A percentile compares a stretch with the other conserved stretches of the same genome.
These are phyloP conservation scores for Ophiostoma populinum DNA, from an alignment of 2,329 filamentous ascomycete genomes.

Conservation along the genomic window DNA sequence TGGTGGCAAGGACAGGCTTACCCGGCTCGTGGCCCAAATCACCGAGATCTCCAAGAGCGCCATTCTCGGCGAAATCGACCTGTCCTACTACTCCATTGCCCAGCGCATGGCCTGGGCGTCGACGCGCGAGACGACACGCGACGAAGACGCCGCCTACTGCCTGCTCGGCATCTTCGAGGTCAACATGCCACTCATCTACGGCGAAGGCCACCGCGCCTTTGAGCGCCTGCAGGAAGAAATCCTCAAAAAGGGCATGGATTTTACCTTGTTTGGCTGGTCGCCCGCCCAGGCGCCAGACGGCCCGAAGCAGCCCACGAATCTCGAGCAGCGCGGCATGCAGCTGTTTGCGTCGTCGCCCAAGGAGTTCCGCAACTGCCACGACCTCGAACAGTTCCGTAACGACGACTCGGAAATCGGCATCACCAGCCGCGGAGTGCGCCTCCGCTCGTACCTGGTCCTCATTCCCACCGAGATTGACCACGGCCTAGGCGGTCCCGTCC, in stretches of 20 bases:
- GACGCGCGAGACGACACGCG: constrained; percentile 7
- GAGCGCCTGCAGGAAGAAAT: constrained; percentile 11
- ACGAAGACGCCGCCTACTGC: constrained; percentile 11
- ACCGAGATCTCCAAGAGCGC: constrained; percentile 6
- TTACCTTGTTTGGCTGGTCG: constrained; percentile 8
- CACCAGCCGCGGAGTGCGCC: constrained; percentile 9
- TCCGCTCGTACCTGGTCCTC: constrained; percentile 6
- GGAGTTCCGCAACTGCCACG: constrained; percentile 3
- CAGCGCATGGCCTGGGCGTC: constrained; percentile 12
- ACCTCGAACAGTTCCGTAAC: constrained; percentile 4
- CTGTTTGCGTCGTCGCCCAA: constrained; percentile 7
- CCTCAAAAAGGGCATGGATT: constrained; percentile 3
- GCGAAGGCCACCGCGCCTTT: constrained; percentile 11
- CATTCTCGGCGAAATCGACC: background rate
- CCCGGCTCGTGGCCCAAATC: constrained; percentile 1
- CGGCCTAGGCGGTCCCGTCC: background rate
- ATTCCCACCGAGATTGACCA: constrained; percentile 1
- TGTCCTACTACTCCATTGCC: constrained; percentile 3
- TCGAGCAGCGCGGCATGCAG: constrained; percentile 1
- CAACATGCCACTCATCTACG: constrained; percentile 12
- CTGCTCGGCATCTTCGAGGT: constrained; percentile 12
- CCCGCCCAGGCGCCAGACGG: background rate
- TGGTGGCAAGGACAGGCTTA: constrained; percentile 6
- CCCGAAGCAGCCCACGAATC: background rate
- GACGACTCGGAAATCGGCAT: constrained; percentile 8